Percentiles rank a stretch among this genome's conserved stretches.
phyloP scores from a whole-genome alignment of 805 yeast species.

The Metschnikowia santaceciliae region DNA sequence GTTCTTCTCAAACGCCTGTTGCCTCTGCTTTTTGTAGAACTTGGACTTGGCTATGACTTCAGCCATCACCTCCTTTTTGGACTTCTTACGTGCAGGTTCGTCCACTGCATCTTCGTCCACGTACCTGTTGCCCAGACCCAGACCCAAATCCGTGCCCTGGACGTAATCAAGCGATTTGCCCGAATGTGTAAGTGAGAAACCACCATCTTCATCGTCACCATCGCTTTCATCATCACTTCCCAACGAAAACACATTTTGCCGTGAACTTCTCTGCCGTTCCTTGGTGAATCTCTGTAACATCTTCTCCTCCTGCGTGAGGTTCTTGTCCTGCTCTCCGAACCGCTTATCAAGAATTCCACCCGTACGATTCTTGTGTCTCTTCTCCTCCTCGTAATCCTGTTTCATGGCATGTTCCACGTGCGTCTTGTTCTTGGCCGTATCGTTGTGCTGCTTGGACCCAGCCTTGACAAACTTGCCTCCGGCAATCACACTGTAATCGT shows the following conservation, averaged over 20 bases:
- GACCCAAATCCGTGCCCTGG: constrained; percentile 34
- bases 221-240: constrained; percentile 71
- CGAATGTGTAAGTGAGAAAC: constrained; percentile 65
- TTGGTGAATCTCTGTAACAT: constrained; percentile 93
- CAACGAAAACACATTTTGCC: constrained; percentile 45
- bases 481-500: constrained; percentile 42
- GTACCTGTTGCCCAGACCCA: constrained; percentile 22
- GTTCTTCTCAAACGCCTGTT: constrained; percentile 54
- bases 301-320: constrained; percentile 81
- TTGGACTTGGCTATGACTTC: constrained; percentile 82
- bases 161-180: constrained; percentile 64
- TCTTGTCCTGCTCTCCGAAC: constrained; percentile 79
- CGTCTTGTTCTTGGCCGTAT: constrained; percentile 30
- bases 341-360: constrained; percentile 84
- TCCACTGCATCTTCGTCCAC: constrained; percentile 34
- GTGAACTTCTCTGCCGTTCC: constrained; percentile 68
- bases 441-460: constrained; percentile 37
- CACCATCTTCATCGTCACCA: constrained; percentile 35
- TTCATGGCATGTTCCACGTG: constrained; percentile 40
- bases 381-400: constrained; percentile 63
- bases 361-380: constrained; percentile 58
- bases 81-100: constrained; percentile 57
- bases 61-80: constrained; percentile 82
- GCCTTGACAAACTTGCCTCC: constrained; percentile 42
- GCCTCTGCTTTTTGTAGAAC: constrained; percentile 72